These are phyloP conservation scores for Polychaeton citri DNA, from an alignment of 2,329 filamentous ascomycete species.

Conservation along the genomic window DNA sequence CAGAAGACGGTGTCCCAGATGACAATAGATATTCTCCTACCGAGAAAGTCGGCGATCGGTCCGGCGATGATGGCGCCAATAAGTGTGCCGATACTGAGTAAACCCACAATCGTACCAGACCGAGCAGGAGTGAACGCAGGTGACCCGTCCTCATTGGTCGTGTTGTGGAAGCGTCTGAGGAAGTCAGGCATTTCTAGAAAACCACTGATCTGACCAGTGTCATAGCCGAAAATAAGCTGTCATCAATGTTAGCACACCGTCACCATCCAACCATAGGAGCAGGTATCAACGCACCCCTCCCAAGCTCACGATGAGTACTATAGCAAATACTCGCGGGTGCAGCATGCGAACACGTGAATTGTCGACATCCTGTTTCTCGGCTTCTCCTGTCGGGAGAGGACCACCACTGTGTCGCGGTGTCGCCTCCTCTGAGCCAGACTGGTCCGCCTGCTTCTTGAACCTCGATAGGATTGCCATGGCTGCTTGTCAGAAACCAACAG, in stretches of 20 bases:
- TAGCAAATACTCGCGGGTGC: constrained; percentile 17
- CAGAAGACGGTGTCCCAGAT: constrained; percentile 49
- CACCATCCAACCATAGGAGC: constrained; percentile 2
- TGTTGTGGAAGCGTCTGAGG: constrained; percentile 38
- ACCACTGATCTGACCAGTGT: constrained; percentile 47
- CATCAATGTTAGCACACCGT: constrained; percentile 1
- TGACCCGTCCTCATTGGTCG: constrained; percentile 21
- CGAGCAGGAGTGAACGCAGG: constrained; percentile 44
- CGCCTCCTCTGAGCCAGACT: constrained; percentile 1
- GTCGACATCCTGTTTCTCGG: constrained; percentile 12
- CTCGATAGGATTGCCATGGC: not conserved
- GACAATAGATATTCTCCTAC: constrained; percentile 50
- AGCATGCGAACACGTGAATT: constrained; percentile 12
- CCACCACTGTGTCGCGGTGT: constrained; percentile 4
- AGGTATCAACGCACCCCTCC: constrained; percentile 21
- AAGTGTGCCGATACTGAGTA: constrained; percentile 46
- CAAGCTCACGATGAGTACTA: constrained; percentile 22
- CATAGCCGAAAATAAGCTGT: constrained; percentile 18
- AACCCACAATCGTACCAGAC: constrained; percentile 50
- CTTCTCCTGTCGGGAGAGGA: constrained; percentile 3
- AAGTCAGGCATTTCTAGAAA: constrained; percentile 50
- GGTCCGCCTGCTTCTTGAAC: not conserved
- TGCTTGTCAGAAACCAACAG: not conserved
- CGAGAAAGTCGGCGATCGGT: constrained; percentile 47
- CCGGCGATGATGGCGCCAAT: constrained; percentile 47